phyloP scores from a whole-genome alignment of 2,329 filamentous ascomycete genomes.

The Nectriaceae sp. region DNA sequence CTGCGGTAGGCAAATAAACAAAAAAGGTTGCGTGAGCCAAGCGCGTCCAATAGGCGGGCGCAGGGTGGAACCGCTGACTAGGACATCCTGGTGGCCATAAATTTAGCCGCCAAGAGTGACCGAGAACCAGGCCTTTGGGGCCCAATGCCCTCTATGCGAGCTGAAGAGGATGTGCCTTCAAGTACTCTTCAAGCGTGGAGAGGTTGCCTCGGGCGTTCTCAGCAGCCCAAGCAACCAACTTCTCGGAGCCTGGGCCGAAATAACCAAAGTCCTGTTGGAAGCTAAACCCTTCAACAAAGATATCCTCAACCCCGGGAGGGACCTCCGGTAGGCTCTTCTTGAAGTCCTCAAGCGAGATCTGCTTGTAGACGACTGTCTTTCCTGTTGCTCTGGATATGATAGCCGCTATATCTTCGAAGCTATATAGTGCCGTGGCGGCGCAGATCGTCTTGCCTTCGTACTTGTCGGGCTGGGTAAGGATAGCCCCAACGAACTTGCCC shows the following conservation, averaged over 20 bases:
- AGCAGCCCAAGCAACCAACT: constrained; percentile 21
- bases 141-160: too few species aligned
- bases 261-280: constrained; percentile 24
- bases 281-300: constrained; percentile 10
- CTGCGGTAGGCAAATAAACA: too few species aligned
- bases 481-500: constrained; percentile 43
- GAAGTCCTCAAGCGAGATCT: constrained; percentile 22
- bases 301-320: too few species aligned
- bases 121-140: too few species aligned
- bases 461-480: constrained; percentile 44
- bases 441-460: constrained; percentile 46
- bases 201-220: constrained; percentile 21
- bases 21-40: too few species aligned
- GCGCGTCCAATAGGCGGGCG: too few species aligned
- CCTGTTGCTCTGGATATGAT: constrained; percentile 42
- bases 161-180: constrained; percentile 15
- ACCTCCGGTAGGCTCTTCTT: constrained; percentile 9
- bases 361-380: constrained; percentile 31
- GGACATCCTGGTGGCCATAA: too few species aligned
- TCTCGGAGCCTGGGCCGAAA: constrained; percentile 18
- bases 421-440: constrained; percentile 42
- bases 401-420: constrained; percentile 39
- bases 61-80: too few species aligned
- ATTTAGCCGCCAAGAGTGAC: too few species aligned
- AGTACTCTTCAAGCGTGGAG: constrained; percentile 22